Evolutionary conservation across 371 early-diverging fungal species (phyloP), one percentile per base, ranked within the genome.

Genomic region (Chytridium lagenaria): DNA sequence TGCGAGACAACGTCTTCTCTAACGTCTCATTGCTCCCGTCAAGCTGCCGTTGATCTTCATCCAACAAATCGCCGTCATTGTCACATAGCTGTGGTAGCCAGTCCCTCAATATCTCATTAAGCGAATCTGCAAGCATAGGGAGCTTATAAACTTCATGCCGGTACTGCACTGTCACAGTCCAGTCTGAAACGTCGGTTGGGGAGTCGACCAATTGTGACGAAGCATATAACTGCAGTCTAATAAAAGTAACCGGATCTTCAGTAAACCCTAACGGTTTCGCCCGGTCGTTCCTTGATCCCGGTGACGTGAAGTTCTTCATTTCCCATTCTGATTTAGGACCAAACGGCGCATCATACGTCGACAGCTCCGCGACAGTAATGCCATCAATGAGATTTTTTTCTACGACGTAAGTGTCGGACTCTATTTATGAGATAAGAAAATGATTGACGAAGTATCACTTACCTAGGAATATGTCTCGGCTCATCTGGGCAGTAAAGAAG

Each of bases 241-340:
- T 2, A 7, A 34, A 34, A 12, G 36, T 10, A 3, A 61, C 34
- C 2, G 61, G 61, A 61, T 61, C 61, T 61, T 61, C 61, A 3
- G 36, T 7, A 61, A 34, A 61, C 10, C 61, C 61, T 34, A 61
- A 33, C 16, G 61, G 61, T 30, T 33, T 34, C 19, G 34, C 12
- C 36, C 61, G 30, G 19, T 12, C 61, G 23, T 61, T 34, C 23
- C 26, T 52, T 52, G 26, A 12, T 10, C 36, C 26, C 5, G 61
- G 61, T 5, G 61, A 61, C 23, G 61, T 61, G 61, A 61, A 61
- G 61, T 34, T 61, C 23, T 34, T 31, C 10, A 10, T 2, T 12
- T 61, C 61, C 61, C 61, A 61, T 37, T 61, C 61, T 36, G 61
- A 22, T 31, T 37, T 7, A 12, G 31, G 34, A 15, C 61, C 61